Percentiles rank a stretch among this genome's conserved stretches.
Evolutionary conservation across 2,329 filamentous ascomycete species (phyloP).

Genomic region (Fusarium subtropicale): DNA sequence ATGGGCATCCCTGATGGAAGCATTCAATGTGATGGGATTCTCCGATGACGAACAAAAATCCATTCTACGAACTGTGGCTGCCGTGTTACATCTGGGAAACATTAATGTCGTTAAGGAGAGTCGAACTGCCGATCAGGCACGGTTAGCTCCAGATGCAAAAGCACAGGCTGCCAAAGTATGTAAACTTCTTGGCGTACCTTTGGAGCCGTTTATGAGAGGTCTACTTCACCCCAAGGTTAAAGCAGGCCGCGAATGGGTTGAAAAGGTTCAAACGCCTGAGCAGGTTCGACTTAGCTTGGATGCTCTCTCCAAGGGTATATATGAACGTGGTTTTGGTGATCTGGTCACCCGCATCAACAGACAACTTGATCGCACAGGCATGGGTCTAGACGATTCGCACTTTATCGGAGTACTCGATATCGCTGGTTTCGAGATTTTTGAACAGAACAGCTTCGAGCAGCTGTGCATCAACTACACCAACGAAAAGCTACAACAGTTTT

Average conservation of each 20-base stretch:
- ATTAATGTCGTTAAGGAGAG: constrained; percentile 91
- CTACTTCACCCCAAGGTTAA: constrained; percentile 94
- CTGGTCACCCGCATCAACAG: constrained; percentile 91
- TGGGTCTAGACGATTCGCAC: constrained; percentile 86
- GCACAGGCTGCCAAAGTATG: constrained; percentile 83
- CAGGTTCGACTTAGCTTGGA: constrained; percentile 92
- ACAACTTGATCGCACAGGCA: constrained; percentile 87
- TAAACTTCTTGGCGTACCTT: constrained; percentile 82
- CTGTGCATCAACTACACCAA: constrained; percentile 99
- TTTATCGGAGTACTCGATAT: constrained; percentile 99
- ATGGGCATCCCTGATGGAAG: constrained; percentile 90
- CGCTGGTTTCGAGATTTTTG: constrained; percentile 98
- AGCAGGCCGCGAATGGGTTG: constrained; percentile 96
- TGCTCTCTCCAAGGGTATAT: constrained; percentile 95
- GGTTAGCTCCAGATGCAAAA: constrained; percentile 79
- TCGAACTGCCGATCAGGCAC: constrained; percentile 88
- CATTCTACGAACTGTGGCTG: constrained; percentile 88
- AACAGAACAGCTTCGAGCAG: constrained; percentile 98
- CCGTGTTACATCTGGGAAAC: constrained; percentile 93
- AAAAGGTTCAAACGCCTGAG: constrained; percentile 97
- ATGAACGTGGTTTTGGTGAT: constrained; percentile 94
- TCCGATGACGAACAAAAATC: constrained; percentile 83
- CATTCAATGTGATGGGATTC: constrained; percentile 95
- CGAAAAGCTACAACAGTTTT: constrained; percentile 98
- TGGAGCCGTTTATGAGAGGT: constrained; percentile 88